Evolutionary conservation across 306 rosid species (phyloP).

Genomic region (Trichosanthes cucumerina): DNA sequence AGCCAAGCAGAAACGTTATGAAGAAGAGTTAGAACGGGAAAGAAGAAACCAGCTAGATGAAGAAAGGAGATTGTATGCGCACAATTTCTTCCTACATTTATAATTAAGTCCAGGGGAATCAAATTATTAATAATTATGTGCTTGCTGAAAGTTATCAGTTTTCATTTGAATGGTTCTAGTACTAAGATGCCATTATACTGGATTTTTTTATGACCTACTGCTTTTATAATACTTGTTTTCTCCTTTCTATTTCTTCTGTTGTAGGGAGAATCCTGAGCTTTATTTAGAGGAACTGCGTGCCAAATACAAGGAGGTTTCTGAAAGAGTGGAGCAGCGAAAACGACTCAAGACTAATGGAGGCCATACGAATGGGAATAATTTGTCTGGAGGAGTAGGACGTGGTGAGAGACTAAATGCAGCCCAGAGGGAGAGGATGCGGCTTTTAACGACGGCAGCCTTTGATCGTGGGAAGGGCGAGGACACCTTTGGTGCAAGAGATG

Average conservation of each 20-base stretch:
- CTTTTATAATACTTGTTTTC: neutral
- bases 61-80: conserved; percentile 58
- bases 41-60: conserved; percentile 73
- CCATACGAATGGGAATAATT: conserved; percentile 48
- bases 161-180: conserved; percentile 10
- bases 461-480: conserved; percentile 97
- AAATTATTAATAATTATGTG: neutral
- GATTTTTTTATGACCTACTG: neutral
- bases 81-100: neutral
- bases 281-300: conserved; percentile 63
- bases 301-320: conserved; percentile 65
- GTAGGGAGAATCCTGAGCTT: conserved; percentile 81
- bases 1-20: conserved; percentile 71
- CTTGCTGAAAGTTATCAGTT: conserved; percentile 10
- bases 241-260: conserved; percentile 2
- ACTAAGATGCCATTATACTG: neutral
- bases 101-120: neutral
- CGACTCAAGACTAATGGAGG: conserved; percentile 55
- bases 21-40: conserved; percentile 65
- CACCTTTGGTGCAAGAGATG: conserved; percentile 79
- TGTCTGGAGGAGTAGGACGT: conserved; percentile 68
- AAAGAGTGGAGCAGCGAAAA: conserved; percentile 63
- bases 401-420: conserved; percentile 93
- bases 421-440: conserved; percentile 97
- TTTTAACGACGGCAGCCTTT: conserved; percentile 90